phyloP scores from a whole-genome alignment of 176 grass and related monocot genomes.

The Oryza nivara region DNA sequence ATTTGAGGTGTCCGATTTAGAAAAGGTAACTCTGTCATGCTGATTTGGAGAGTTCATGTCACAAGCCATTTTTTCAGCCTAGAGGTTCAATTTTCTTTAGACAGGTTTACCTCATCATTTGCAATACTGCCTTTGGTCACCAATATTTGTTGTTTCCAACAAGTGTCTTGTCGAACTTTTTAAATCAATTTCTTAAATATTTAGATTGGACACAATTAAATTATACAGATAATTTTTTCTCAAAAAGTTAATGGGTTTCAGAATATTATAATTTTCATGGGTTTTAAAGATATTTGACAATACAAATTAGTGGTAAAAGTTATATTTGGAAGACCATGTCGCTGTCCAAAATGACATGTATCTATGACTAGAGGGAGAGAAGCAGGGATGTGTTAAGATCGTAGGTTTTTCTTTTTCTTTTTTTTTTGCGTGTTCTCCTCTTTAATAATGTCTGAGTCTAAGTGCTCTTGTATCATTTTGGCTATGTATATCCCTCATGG shows the following conservation, averaged over 20 bases:
- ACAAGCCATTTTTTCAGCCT: background rate
- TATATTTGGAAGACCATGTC: background rate
- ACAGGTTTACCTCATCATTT: background rate
- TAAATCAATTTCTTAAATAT: background rate
- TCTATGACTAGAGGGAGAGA: background rate
- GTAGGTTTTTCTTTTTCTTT: no score
- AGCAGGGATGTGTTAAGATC: no score
- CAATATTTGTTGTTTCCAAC: background rate
- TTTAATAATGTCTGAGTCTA: no score
- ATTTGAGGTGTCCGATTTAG: conserved; percentile 90
- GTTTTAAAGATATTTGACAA: background rate
- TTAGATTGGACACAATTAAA: background rate
- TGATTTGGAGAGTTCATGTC: conserved; percentile 28
- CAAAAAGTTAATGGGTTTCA: background rate
- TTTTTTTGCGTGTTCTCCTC: no score
- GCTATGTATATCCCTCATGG: no score
- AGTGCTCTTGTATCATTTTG: no score
- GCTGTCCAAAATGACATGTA: background rate
- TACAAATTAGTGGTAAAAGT: background rate
- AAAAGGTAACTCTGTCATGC: conserved; percentile 53
- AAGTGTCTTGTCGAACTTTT: background rate
- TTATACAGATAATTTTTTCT: background rate
- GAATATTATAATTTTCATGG: background rate
- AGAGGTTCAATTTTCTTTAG: conserved; percentile 4
- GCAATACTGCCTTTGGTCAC: background rate